These are phyloP conservation scores for Penicillium sclerotigenum DNA, from an alignment of 2,329 filamentous ascomycete genomes.

Conservation along the genomic window DNA sequence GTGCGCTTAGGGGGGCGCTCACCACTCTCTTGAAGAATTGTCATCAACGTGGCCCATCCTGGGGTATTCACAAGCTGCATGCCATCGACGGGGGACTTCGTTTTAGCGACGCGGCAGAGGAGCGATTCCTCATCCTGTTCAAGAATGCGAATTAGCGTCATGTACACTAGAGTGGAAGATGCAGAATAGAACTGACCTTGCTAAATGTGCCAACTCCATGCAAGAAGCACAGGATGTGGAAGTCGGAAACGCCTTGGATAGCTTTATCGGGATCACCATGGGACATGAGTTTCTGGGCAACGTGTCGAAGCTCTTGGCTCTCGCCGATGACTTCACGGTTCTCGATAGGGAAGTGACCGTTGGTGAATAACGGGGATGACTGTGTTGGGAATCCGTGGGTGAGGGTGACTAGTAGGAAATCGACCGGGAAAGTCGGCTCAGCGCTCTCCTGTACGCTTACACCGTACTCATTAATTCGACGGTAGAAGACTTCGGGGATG, in stretches of 20 bases:
- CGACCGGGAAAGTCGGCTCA: conserved; percentile 92
- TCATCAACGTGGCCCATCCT: conserved; percentile 91
- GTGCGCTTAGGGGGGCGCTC: conserved; percentile 82
- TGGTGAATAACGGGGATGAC: conserved; percentile 71
- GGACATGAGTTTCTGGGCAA: conserved; percentile 67
- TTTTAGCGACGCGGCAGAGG: conserved; percentile 78
- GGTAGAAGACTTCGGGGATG: conserved; percentile 96
- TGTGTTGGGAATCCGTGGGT: conserved; percentile 92
- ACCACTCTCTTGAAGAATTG: conserved; percentile 95
- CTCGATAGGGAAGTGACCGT: conserved; percentile 77
- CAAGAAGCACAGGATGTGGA: conserved; percentile 88
- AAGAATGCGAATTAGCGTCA: conserved; percentile 14
- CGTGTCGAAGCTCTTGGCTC: conserved; percentile 70
- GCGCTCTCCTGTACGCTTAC: conserved; percentile 96
- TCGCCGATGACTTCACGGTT: conserved; percentile 86
- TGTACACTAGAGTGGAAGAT: background rate
- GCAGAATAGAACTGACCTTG: conserved; percentile 61
- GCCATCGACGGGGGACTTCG: conserved; percentile 75
- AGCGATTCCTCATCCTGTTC: conserved; percentile 81
- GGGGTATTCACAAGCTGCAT: conserved; percentile 80
- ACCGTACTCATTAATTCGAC: conserved; percentile 92
- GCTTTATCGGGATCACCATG: conserved; percentile 60
- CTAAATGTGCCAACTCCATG: conserved; percentile 75
- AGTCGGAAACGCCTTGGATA: conserved; percentile 76
- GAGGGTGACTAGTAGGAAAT: conserved; percentile 91